These are phyloP conservation scores for Mucor indicus DNA, from an alignment of 371 early-diverging fungal species.

Conservation along the genomic window DNA sequence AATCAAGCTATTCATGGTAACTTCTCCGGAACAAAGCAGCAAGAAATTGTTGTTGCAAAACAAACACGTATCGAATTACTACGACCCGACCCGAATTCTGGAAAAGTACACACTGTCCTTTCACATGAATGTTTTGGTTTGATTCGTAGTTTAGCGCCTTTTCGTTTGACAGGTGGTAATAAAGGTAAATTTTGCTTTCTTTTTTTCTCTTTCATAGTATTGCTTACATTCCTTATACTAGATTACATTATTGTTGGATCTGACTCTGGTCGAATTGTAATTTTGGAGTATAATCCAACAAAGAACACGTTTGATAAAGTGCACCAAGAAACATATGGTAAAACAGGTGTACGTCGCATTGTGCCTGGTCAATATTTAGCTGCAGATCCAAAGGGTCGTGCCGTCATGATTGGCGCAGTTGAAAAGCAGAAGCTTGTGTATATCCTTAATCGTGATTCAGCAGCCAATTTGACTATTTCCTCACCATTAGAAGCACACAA, in stretches of 20 bases:
- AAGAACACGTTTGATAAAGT: slow-evolving; percentile 78
- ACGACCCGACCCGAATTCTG: slow-evolving; percentile 75
- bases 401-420: slow-evolving; percentile 91
- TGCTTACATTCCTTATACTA: slow-evolving; percentile 13
- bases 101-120: slow-evolving; percentile 74
- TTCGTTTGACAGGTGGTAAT: slow-evolving; percentile 73
- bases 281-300: slow-evolving; percentile 85
- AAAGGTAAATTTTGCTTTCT: slow-evolving; percentile 67
- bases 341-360: slow-evolving; percentile 85
- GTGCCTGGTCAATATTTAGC: slow-evolving; percentile 96
- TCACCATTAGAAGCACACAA: slow-evolving; percentile 96
- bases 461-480: slow-evolving; percentile 84
- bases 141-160: slow-evolving; percentile 75
- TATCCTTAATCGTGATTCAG: slow-evolving; percentile 90
- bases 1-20: slow-evolving; percentile 84
- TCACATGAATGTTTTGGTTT: slow-evolving; percentile 86
- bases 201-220: too few relatives aligned
- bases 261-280: slow-evolving; percentile 89
- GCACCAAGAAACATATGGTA: slow-evolving; percentile 95
- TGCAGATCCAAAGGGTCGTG: slow-evolving; percentile 94
- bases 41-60: slow-evolving; percentile 88
- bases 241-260: slow-evolving; percentile 91
- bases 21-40: slow-evolving; percentile 88
- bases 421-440: slow-evolving; percentile 96
- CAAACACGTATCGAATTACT: slow-evolving; percentile 82